Base-by-base conservation (phyloP, 2,329 filamentous ascomycete genomes). In the Dactylellina haptotyla region DNA sequence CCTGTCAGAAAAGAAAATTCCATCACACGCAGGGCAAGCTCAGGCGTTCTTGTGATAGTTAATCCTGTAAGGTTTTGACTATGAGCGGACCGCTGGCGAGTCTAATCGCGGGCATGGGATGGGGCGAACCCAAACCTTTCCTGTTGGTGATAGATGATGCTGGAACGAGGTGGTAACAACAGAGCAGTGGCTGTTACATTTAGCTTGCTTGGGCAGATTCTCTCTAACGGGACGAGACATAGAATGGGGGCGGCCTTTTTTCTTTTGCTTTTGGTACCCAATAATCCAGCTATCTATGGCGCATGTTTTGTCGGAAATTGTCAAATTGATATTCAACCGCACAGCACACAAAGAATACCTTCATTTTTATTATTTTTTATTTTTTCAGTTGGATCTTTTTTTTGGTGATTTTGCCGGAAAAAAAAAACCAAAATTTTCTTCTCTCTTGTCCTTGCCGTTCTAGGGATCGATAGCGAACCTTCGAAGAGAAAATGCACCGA, bases 1-100 rank as follows among this genome's bases (percentile, higher is more conserved):
- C 67, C 67, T 72, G 67, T 72, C 67, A 72, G 67, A 63, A 71
- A 63, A 64, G 66, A 72, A 58, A 64, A 39, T 62, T 73, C 54
- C 43, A 66, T 62, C 48, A 62, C 66, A 43, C 58, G 64, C 41
- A 53, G 57, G 48, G 50, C 65, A 70, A 46, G 63, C 54, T 61
- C 54, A 46, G 39, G 48, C 25, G 37, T 53, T 66, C 63, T 59
- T 58, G 30, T 59, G 45, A 30, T 57, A 32, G 32, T 67, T 34
- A 26, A 66, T 51, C 39, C 25, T 54, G 53, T 41, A 57, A 57
- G 53, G 56, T 67, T 57, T 45, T 57, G 30, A 58, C 53, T 67
- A 43, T 45, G 43, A 59, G 63, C 63, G 63, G 63, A 51, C 63
- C 63, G 63, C 63, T 67, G 63, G 65, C 65, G 57, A 70, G 56